Base-by-base conservation (phyloP, 176 grass and related monocot genomes). In the Avena atlantica region DNA sequence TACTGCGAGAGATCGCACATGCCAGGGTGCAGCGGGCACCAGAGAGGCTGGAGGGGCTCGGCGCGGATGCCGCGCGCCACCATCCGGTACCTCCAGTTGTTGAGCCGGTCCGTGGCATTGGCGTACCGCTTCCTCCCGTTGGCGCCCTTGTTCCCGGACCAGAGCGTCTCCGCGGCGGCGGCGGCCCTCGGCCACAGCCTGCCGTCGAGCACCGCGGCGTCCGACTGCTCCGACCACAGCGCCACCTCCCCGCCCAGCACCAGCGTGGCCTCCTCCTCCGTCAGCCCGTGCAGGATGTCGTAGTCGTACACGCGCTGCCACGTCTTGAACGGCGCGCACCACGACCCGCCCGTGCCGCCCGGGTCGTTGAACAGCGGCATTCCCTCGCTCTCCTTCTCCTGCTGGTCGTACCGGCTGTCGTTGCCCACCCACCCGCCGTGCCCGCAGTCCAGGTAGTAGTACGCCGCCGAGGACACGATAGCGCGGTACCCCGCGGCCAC, bases 361-460 rank as follows among this genome's bases (percentile, higher is more conserved):
- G 88, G 89, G 86, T 95, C 90, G 87, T 98, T 98, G 89, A 95
- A 98, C 24, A 92, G 88, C 24, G 93, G 96, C 57, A 49, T 1
- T 1, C 91, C 85, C 10, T 91, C 90, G 13, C 64, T 59, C 81
- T 98, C 96, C 45, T 81, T 86, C 57, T 92, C 93, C 89, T 98
- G 96, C 74, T 84, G 87, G 81, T 98, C 93, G 91, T 98, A 98
- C 12, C 92, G 92, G 86, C 90, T 94, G 92, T 98, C 96, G 81
- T 98, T 98, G 74, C 93, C 90, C 2, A 95, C 47, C 96, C 96
- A 98, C 7, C 93, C 93, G 55, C 96, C 96, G 79, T 89, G 88
- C 10, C 96, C 96, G 90, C 93, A 98, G 90, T 98, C 96, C n/a
- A 98, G 91, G 83, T 98, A 98, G 86, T 98, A 98, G 90, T 95